Evolutionary conservation across 371 early-diverging fungal genomes (phyloP).

Genomic region (Catenaria anguillulae): DNA sequence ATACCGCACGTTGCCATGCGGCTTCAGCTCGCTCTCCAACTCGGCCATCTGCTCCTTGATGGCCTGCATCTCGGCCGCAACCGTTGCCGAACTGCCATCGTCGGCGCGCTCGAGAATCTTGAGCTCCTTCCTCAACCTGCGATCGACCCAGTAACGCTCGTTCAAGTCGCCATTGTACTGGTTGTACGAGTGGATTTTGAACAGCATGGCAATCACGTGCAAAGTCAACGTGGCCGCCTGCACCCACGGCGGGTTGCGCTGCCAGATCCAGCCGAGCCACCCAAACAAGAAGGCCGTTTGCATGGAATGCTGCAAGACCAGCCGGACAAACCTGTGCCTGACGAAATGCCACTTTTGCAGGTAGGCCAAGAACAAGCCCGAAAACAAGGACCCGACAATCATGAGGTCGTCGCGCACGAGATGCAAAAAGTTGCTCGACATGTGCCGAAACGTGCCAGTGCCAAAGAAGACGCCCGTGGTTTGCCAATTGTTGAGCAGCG

Average conservation of each 20-base stretch:
- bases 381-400: constrained; percentile 42
- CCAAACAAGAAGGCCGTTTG: constrained; percentile 30
- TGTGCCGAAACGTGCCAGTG: constrained; percentile 14
- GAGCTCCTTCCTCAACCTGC: not conserved
- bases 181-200: constrained; percentile 39
- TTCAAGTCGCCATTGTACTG: constrained; percentile 26
- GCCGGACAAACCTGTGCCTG: constrained; percentile 33
- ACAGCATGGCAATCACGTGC: constrained; percentile 79
- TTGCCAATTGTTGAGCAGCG: constrained; percentile 48
- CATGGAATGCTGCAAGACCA: constrained; percentile 44
- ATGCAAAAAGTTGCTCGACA: constrained; percentile 16
- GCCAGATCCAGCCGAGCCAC: constrained; percentile 41
- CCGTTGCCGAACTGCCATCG: not conserved
- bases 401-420: constrained; percentile 45
- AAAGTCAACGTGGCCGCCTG: constrained; percentile 75
- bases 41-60: not conserved
- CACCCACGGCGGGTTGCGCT: constrained; percentile 71
- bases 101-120: not conserved
- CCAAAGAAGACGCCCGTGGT: constrained; percentile 50
- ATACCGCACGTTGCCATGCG: constrained; percentile 25
- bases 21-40: not conserved
- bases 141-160: constrained; percentile 37
- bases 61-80: not conserved
- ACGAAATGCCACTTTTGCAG: constrained; percentile 36
- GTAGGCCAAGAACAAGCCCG: constrained; percentile 43